A percentile compares a stretch with the other conserved stretches of the same genome.
Evolutionary conservation across 306 rosid genomes (phyloP).

Genomic region (Pachyrhizus erosus): DNA sequence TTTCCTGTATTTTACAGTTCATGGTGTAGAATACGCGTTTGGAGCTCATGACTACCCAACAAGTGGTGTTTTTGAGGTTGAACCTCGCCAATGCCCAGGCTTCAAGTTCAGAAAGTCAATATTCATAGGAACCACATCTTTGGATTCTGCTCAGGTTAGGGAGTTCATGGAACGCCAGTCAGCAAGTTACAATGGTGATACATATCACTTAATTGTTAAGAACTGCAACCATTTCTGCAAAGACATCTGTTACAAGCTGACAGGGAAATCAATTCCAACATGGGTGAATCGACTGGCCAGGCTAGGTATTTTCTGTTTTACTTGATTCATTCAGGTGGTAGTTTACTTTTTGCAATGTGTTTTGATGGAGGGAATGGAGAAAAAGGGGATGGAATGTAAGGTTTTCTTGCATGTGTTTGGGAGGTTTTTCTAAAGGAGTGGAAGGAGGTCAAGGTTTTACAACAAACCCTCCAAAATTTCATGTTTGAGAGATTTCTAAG

Average conservation of each 20-base stretch:
- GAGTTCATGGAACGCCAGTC: constrained; percentile 92
- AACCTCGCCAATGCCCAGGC: constrained; percentile 97
- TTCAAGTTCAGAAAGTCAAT: constrained; percentile 94
- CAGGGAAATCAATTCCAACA: constrained; percentile 92
- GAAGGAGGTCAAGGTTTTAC: constrained; percentile 3
- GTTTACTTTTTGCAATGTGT: constrained; percentile 15
- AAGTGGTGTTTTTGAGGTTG: constrained; percentile 98
- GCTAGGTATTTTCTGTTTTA: constrained; percentile 69
- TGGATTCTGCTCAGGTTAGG: constrained; percentile 80
- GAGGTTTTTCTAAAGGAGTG: neutral
- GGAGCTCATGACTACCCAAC: constrained; percentile 97
- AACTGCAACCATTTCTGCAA: constrained; percentile 98
- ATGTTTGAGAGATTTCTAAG: neutral
- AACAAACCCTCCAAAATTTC: neutral
- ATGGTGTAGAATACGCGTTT: constrained; percentile 94
- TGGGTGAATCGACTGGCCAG: constrained; percentile 97
- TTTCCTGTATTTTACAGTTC: constrained; percentile 64
- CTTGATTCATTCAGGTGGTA: constrained; percentile 26
- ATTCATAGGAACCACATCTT: constrained; percentile 82
- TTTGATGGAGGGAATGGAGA: neutral
- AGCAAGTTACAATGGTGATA: constrained; percentile 80
- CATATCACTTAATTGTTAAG: constrained; percentile 92
- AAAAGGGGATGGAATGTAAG: neutral
- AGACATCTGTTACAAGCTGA: constrained; percentile 85
- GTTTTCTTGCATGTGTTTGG: neutral